Conservation (phyloP, 192 early-diverging fungal species). For the Kickxella alabastrina region DNA sequence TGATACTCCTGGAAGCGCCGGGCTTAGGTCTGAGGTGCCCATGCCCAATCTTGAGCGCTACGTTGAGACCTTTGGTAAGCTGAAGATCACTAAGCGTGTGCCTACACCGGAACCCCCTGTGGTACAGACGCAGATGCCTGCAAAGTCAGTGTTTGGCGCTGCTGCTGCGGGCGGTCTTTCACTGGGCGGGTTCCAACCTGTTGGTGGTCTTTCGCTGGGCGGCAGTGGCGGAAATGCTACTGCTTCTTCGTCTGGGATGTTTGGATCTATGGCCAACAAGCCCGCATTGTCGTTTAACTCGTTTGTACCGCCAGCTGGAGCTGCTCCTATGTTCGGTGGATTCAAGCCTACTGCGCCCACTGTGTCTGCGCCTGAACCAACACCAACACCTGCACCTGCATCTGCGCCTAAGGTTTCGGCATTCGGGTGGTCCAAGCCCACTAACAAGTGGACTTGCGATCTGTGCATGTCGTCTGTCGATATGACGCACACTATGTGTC, state of each 20-base stretch:
- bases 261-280: too few species aligned
- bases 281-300: conserved; percentile 7
- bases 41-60: conserved; percentile 50
- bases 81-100: conserved; percentile 20
- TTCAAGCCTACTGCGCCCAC: neutral
- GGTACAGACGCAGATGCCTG: too few species aligned
- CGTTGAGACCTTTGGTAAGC: conserved; percentile 39
- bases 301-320: conserved; percentile 21
- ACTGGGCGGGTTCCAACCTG: conserved; percentile 25
- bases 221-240: too few species aligned
- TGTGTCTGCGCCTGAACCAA: too few species aligned
- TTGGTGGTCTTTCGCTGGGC: conserved; percentile 11
- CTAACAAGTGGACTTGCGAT: too few species aligned
- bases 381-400: too few species aligned
- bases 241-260: neutral
- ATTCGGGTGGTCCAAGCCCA: too few species aligned
- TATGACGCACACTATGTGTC: too few species aligned
- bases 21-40: neutral
- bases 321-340: neutral
- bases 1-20: neutral
- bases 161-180: too few species aligned
- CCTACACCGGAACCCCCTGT: too few species aligned
- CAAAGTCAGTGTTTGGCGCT: neutral
- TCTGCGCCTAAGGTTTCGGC: too few species aligned
- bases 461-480: too few species aligned